A percentile compares a stretch with the other conserved stretches of the same genome.
Conservation (phyloP, 2,329 filamentous ascomycete genomes). For the Neurospora sp. region DNA sequence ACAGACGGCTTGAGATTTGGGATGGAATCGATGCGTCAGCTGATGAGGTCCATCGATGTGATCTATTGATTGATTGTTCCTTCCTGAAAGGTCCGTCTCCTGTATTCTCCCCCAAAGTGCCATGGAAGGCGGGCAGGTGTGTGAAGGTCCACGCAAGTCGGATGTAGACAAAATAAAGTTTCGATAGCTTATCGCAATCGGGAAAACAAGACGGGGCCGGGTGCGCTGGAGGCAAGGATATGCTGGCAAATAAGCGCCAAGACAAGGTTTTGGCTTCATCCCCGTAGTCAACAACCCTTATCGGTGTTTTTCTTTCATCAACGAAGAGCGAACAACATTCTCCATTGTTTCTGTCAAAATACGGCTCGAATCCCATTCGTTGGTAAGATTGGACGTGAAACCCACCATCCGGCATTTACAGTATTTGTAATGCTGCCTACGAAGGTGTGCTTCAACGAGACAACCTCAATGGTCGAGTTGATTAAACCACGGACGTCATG, state of each 20-base stretch:
- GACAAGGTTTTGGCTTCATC: background rate
- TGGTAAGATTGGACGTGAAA: background rate
- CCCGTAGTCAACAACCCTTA: background rate
- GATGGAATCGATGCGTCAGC: background rate
- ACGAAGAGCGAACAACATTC: background rate
- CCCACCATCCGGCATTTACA: background rate
- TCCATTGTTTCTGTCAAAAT: background rate
- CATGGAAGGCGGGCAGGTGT: background rate
- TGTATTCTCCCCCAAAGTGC: background rate
- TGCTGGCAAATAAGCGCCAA: background rate
- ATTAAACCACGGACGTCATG: background rate
- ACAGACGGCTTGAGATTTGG: background rate
- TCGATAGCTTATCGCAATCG: background rate
- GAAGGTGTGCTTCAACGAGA: background rate
- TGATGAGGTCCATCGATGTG: background rate
- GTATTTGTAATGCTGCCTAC: background rate
- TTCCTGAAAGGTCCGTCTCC: background rate
- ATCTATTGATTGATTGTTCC: background rate
- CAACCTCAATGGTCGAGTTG: background rate
- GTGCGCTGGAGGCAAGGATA: background rate
- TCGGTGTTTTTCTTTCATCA: background rate
- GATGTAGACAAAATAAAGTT: background rate
- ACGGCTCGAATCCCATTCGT: background rate
- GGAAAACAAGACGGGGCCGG: background rate
- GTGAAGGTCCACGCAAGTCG: background rate